phyloP scores from a whole-genome alignment of 1,284 basidiomycete genomes.

The Cryptococcus sp. region DNA sequence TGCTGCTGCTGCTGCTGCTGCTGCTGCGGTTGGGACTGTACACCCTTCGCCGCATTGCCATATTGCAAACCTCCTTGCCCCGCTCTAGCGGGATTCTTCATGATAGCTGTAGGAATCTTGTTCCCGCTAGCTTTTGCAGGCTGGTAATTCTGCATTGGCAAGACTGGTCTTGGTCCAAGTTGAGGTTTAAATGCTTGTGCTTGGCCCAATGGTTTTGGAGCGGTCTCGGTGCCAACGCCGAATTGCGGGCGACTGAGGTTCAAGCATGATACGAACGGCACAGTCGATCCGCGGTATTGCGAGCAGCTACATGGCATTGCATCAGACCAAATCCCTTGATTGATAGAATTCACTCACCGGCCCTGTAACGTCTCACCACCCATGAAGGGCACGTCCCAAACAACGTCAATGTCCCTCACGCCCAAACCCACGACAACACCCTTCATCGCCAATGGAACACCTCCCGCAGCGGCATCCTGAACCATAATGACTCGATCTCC shows the following conservation, averaged over 20 bases:
- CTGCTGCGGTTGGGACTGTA: conserved; percentile 20
- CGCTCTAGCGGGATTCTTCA: conserved; percentile 60
- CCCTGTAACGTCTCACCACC: conserved; percentile 85
- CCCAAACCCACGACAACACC: conserved; percentile 91
- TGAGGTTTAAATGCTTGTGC: conserved; percentile 63
- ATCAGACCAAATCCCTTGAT: background rate
- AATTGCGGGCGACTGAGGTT: conserved; percentile 83
- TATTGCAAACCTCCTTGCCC: conserved; percentile 38
- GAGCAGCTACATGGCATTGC: conserved; percentile 65
- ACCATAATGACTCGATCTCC: conserved; percentile 98
- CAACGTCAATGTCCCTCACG: conserved; percentile 85
- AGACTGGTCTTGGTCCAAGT: conserved; percentile 65
- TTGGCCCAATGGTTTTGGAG: conserved; percentile 46
- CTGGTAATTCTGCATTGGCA: conserved; percentile 66
- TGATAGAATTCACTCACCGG: conserved; percentile 58
- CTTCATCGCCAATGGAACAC: conserved; percentile 85
- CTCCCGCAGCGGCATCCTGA: conserved; percentile 77
- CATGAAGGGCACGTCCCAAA: conserved; percentile 96
- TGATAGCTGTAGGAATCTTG: conserved; percentile 56
- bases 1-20: background rate
- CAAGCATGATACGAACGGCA: conserved; percentile 79
- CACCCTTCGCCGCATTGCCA: conserved; percentile 48
- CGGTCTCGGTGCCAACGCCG: conserved; percentile 58
- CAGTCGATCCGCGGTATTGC: conserved; percentile 80
- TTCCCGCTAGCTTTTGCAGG: conserved; percentile 50